Conservation (phyloP, 345 rosid genomes). For the Diplotaxis tenuifolia region DNA sequence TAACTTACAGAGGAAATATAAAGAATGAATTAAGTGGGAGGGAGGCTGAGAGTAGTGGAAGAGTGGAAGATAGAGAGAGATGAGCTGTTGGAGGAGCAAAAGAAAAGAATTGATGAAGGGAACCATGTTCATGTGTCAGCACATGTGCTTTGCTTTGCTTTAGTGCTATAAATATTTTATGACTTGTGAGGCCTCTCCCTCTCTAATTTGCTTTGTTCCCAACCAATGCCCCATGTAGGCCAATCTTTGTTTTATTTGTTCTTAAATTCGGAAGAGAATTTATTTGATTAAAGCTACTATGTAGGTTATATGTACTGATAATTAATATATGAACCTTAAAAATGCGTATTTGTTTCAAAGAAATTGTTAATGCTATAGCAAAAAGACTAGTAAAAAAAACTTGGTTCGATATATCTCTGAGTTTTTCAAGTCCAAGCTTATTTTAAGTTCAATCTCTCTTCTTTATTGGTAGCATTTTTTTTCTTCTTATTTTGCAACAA, state of each 20-base stretch:
- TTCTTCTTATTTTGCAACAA: not conserved
- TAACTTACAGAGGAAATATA: slow-evolving; percentile 3
- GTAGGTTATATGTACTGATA: not conserved
- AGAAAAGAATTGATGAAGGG: slow-evolving; percentile 36
- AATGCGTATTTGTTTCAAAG: not conserved
- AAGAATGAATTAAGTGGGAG: slow-evolving; percentile 30
- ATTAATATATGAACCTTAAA: not conserved
- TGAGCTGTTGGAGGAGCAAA: slow-evolving; percentile 36
- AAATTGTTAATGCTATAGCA: not conserved
- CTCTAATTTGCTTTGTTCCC: slow-evolving; percentile 36
- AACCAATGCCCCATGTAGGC: slow-evolving; percentile 39
- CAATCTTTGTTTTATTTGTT: slow-evolving; percentile 27
- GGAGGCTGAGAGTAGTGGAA: slow-evolving; percentile 40
- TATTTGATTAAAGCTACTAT: not conserved
- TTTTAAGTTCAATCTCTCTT: not conserved
- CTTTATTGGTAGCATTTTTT: not conserved
- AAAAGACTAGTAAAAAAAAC: not conserved
- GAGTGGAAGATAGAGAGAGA: slow-evolving; percentile 31
- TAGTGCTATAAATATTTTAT: not conserved
- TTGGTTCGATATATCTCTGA: not conserved
- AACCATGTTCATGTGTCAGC: slow-evolving; percentile 41
- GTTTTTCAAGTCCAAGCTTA: not conserved
- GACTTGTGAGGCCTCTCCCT: slow-evolving; percentile 29
- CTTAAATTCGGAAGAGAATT: not conserved
- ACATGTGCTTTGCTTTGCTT: slow-evolving; percentile 37